A percentile compares a stretch with the other conserved stretches of the same genome.
phyloP scores from a whole-genome alignment of 371 early-diverging fungal species.

The Mortierella sp. region DNA sequence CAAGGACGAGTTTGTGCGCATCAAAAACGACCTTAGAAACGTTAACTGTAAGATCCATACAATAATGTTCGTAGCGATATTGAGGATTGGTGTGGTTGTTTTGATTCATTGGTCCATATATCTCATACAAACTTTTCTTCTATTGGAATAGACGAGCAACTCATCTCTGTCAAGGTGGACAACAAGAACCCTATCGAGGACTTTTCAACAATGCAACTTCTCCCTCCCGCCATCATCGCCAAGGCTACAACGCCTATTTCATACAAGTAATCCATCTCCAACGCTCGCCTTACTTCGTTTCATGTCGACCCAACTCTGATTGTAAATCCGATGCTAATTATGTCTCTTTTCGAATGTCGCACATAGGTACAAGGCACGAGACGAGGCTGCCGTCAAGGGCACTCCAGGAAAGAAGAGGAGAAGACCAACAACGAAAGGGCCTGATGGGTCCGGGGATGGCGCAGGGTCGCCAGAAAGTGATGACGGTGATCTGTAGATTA shows the following conservation, averaged over 20 bases:
- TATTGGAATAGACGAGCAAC: conserved; percentile 32
- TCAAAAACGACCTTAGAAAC: conserved; percentile 45
- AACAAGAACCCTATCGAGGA: conserved; percentile 40
- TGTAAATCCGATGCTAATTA: background rate
- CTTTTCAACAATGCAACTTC: conserved; percentile 25
- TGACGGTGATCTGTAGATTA: conserved; percentile 13
- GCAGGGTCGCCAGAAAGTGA: background rate
- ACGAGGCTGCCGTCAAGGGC: conserved; percentile 20
- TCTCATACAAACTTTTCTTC: background rate
- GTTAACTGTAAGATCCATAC: conserved; percentile 39
- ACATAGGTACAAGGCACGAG: conserved; percentile 39
- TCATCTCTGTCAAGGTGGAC: conserved; percentile 45
- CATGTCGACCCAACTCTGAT: background rate
- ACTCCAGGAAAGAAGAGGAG: conserved; percentile 26
- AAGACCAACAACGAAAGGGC: background rate
- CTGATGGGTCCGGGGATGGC: background rate
- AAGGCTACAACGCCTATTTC: conserved; percentile 32
- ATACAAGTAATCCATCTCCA: conserved; percentile 24
- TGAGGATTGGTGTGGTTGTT: background rate
- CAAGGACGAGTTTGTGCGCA: conserved; percentile 30
- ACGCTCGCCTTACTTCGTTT: background rate
- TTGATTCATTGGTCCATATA: background rate
- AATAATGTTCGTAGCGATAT: background rate
- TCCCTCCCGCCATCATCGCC: conserved; percentile 39
- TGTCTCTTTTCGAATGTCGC: background rate